A percentile compares a stretch with the other conserved stretches of the same genome.
phyloP scores from a whole-genome alignment of 805 yeast genomes.

The Candida parachauliodes region DNA sequence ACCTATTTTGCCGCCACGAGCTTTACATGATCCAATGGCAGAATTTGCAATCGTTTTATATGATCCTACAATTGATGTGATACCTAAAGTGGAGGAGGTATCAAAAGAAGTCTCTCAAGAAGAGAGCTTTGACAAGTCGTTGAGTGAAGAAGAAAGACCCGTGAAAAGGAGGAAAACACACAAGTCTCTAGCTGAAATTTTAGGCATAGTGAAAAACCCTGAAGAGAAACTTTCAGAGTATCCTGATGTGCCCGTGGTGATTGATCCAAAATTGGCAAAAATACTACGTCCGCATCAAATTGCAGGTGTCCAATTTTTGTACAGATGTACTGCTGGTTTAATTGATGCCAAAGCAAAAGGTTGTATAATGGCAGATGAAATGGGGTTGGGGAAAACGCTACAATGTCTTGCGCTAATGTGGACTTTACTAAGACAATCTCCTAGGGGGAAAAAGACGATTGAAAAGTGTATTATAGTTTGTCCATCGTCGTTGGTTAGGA shows the following conservation, averaged over 20 bases:
- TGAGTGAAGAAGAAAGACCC: constrained; percentile 15
- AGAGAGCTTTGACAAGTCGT: constrained; percentile 10
- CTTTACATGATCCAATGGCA: constrained; percentile 91
- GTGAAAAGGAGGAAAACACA: constrained; percentile 45
- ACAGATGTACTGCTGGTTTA: constrained; percentile 86
- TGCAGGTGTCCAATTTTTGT: constrained; percentile 89
- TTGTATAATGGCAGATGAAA: constrained; percentile 95
- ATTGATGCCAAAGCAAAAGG: constrained; percentile 76
- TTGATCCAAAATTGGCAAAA: constrained; percentile 83
- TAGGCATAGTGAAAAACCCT: constrained; percentile 62
- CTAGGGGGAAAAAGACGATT: constrained; percentile 63
- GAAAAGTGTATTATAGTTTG: constrained; percentile 91
- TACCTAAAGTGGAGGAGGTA: constrained; percentile 27
- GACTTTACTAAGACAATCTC: constrained; percentile 80
- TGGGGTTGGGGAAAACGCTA: constrained; percentile 96
- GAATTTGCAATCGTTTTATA: constrained; percentile 92
- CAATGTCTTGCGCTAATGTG: constrained; percentile 90
- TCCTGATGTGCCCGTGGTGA: constrained; percentile 92
- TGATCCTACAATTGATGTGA: constrained; percentile 85
- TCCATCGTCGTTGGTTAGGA: constrained; percentile 90
- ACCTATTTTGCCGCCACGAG: constrained; percentile 73
- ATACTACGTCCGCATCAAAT: constrained; percentile 93
- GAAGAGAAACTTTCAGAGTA: constrained; percentile 48
- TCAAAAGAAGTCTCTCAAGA: constrained; percentile 15
- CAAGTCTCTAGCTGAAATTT: constrained; percentile 70